Evolutionary conservation across 1,284 basidiomycete species (phyloP).

Genomic region (Tylopilus sp.): DNA sequence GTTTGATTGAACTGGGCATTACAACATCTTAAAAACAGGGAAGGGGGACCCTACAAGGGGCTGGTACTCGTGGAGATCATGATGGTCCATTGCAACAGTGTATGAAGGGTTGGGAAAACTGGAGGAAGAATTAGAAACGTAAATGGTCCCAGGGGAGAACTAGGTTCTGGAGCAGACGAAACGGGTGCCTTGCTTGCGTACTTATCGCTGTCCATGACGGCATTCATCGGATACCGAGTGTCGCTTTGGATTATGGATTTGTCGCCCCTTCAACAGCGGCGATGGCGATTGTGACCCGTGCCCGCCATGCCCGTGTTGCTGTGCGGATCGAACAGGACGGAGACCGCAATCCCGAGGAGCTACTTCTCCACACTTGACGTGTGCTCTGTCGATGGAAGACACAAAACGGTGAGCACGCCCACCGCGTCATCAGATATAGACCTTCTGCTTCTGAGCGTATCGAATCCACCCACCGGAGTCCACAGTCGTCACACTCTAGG

Average conservation of each 20-base stretch:
- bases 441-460: conserved; percentile 15
- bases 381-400: conserved; percentile 47
- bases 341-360: conserved; percentile 73
- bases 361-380: conserved; percentile 77
- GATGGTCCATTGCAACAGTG: conserved; percentile 22
- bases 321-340: conserved; percentile 38
- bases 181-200: conserved; percentile 6
- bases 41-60: conserved; percentile 4
- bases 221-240: conserved; percentile 30
- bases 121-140: conserved; percentile 6
- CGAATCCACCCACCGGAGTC: conserved; percentile 20
- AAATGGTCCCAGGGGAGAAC: conserved; percentile 13
- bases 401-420: conserved; percentile 8
- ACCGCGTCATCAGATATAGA: conserved; percentile 16
- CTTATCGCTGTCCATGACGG: conserved; percentile 13
- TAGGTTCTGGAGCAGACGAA: conserved; percentile 2
- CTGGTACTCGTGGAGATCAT: conserved; percentile 14
- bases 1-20: conserved; percentile 20
- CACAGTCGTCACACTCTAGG: conserved; percentile 84
- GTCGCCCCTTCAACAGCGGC: conserved; percentile 29
- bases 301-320: conserved; percentile 30
- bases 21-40: conserved; percentile 17
- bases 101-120: conserved; percentile 12
- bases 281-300: conserved; percentile 25
- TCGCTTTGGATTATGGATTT: conserved; percentile 28